These are phyloP conservation scores for Coniochaeta sp. DNA, from an alignment of 2,329 filamentous ascomycete species.

Conservation along the genomic window DNA sequence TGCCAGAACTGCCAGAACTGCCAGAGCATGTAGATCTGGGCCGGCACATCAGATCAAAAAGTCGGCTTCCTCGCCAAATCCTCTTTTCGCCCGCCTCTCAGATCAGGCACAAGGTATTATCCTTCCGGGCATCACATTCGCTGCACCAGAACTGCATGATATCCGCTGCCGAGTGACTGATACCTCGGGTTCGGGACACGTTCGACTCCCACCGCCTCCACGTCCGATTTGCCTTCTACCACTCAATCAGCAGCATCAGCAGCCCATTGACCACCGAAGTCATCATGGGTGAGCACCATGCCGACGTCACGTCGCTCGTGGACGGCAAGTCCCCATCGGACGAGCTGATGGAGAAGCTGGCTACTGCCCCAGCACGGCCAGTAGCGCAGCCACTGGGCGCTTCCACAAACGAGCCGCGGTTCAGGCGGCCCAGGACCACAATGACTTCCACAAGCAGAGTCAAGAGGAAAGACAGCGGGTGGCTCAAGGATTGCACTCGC, in stretches of 20 bases:
- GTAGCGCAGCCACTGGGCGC: neutral
- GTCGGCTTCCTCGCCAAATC: neutral
- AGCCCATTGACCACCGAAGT: neutral
- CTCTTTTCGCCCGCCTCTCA: neutral
- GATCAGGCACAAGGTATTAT: neutral
- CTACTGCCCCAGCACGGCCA: neutral
- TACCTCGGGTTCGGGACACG: neutral
- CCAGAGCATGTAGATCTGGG: neutral
- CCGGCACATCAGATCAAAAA: neutral
- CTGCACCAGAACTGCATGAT: neutral
- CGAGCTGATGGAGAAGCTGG: neutral
- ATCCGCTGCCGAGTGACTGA: neutral
- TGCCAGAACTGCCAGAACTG: too few species aligned
- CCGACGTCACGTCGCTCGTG: neutral
- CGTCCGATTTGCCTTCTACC: neutral
- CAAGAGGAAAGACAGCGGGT: slow-evolving; percentile 51
- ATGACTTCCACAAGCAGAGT: neutral
- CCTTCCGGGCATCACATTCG: neutral
- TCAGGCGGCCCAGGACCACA: neutral
- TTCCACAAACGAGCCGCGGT: neutral
- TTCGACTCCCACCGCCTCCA: neutral
- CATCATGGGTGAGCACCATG: neutral
- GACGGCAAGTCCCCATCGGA: neutral
- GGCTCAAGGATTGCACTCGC: slow-evolving; percentile 46
- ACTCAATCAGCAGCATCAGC: neutral